These are phyloP conservation scores for Canavalia ensiformis DNA, from an alignment of 306 rosid genomes.

Conservation along the genomic window DNA sequence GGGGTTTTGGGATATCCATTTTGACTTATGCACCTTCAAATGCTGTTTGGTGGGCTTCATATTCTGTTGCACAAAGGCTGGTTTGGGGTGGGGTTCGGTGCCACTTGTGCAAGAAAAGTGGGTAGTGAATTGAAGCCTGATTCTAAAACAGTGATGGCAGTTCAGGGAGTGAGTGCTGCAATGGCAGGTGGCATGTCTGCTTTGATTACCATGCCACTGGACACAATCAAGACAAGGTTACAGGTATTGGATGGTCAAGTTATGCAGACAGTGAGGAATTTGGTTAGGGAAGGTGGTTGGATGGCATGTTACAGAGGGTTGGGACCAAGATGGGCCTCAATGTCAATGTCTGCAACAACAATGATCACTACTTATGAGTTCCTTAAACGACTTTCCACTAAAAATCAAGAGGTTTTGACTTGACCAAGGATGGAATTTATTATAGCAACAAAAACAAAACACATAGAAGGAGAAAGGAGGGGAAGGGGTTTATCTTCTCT, in stretches of 20 bases:
- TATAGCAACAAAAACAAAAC: slow-evolving; percentile 12
- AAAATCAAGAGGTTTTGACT: slow-evolving; percentile 67
- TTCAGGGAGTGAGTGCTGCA: slow-evolving; percentile 87
- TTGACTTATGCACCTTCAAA: slow-evolving; percentile 82
- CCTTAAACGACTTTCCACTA: slow-evolving; percentile 77
- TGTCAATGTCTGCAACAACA: slow-evolving; percentile 63
- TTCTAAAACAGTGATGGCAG: slow-evolving; percentile 65
- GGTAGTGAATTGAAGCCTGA: slow-evolving; percentile 54
- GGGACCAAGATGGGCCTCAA: slow-evolving; percentile 53
- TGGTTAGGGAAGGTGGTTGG: slow-evolving; percentile 85
- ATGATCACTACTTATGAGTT: slow-evolving; percentile 89
- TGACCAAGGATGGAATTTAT: slow-evolving; percentile 12
- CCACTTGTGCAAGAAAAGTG: slow-evolving; percentile 55
- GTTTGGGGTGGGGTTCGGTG: slow-evolving; percentile 73
- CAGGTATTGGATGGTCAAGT: slow-evolving; percentile 78
- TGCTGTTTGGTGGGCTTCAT: slow-evolving; percentile 92
- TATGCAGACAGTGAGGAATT: slow-evolving; percentile 71
- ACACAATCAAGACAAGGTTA: slow-evolving; percentile 78
- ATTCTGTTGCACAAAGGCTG: slow-evolving; percentile 69
- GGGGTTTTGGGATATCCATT: slow-evolving; percentile 86
- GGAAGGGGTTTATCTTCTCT: not conserved
- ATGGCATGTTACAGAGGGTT: slow-evolving; percentile 79
- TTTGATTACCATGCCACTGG: slow-evolving; percentile 77
- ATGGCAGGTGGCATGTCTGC: slow-evolving; percentile 87
- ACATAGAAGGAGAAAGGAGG: not conserved